Evolutionary conservation across 2,329 filamentous ascomycete genomes (phyloP), one percentile per base, ranked within the genome.

Genomic region (Ophiocordyceps australis): DNA sequence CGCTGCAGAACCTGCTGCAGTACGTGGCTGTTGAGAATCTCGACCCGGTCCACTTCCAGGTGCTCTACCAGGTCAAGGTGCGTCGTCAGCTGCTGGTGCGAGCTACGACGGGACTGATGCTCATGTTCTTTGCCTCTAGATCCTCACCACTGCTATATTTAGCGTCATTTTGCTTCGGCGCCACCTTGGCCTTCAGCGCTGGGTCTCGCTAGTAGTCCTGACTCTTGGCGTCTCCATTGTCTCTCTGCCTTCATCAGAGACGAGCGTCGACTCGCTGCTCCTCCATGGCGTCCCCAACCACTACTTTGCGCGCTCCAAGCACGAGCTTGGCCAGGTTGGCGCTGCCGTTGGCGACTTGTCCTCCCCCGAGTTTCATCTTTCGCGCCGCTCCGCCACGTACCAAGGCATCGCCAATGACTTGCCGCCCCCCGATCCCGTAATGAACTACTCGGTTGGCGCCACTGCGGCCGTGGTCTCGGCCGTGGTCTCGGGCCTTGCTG

Each of bases 1-100:
- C 86, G 0, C 47, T 94, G 16, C 82, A 94, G 41, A 95, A 94
- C 43, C 78, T 79, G n/a, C 55, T 95, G 28, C 82, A 94, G 47
- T 98, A 94, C 43, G 67, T 91, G 27, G 86, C 82, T 2, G 71
- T 94, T 9, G 82, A 80, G 32, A 94, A 95, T 38, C 51, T 95
- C 39, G 82, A 92, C 41, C 79, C 86, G 1, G 82, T 89, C 5
- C 83, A 86, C 28, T 95, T 94, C 45, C 85, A 94, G 49, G 74
- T 93, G 31, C 70, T 89, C 15, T 92, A 89, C 46, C 86, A 98
- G 52, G 60, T 95, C 30, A 94, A 94, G 59, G 66, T 68, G 40
- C n/a, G 48, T 31, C 11, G 15, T 12, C 14, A 3, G 10, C 6
- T 15, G 7, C 17, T 10, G 17, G 17, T 7, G 17, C 7, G 7